Evolutionary conservation across 1,139 yeast genomes (phyloP).

Genomic region (Lodderomyces margitis): DNA sequence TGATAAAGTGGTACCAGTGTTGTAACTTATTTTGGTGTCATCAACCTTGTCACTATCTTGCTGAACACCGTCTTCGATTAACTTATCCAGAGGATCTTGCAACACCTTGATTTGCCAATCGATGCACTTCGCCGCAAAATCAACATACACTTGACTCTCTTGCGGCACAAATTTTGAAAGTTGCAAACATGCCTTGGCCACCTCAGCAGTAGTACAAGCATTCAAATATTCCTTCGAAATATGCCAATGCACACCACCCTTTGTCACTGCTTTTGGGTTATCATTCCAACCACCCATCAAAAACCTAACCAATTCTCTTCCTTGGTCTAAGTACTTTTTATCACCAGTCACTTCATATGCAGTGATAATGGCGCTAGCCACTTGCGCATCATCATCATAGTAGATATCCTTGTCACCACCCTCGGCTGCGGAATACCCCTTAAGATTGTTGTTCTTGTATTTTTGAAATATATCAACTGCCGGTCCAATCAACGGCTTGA

Average conservation of each 20-base stretch:
- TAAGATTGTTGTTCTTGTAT: slow-evolving; percentile 51
- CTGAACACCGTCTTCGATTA: slow-evolving; percentile 64
- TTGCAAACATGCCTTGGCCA: slow-evolving; percentile 65
- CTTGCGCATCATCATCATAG: slow-evolving; percentile 77
- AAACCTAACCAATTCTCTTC: slow-evolving; percentile 58
- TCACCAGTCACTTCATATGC: slow-evolving; percentile 71
- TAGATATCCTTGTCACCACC: slow-evolving; percentile 63
- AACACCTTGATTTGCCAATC: slow-evolving; percentile 54
- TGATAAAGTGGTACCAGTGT: slow-evolving; percentile 64
- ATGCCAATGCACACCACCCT: slow-evolving; percentile 73
- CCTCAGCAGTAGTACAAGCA: slow-evolving; percentile 69
- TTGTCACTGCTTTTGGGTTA: slow-evolving; percentile 36
- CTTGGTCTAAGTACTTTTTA: slow-evolving; percentile 51
- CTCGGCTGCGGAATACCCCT: slow-evolving; percentile 61
- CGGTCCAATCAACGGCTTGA: slow-evolving; percentile 56
- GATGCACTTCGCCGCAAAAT: slow-evolving; percentile 54
- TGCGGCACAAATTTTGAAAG: slow-evolving; percentile 52
- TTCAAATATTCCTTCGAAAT: slow-evolving; percentile 57
- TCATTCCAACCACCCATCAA: slow-evolving; percentile 67
- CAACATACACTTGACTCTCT: slow-evolving; percentile 43
- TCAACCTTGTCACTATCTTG: slow-evolving; percentile 45
- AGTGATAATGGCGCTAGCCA: slow-evolving; percentile 62
- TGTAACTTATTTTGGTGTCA: slow-evolving; percentile 65
- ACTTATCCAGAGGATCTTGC: slow-evolving; percentile 54
- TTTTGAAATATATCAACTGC: slow-evolving; percentile 50